A percentile compares a stretch with the other conserved stretches of the same genome.
Conservation (phyloP, 2,329 filamentous ascomycete species). For the Aspergillus tanneri region DNA sequence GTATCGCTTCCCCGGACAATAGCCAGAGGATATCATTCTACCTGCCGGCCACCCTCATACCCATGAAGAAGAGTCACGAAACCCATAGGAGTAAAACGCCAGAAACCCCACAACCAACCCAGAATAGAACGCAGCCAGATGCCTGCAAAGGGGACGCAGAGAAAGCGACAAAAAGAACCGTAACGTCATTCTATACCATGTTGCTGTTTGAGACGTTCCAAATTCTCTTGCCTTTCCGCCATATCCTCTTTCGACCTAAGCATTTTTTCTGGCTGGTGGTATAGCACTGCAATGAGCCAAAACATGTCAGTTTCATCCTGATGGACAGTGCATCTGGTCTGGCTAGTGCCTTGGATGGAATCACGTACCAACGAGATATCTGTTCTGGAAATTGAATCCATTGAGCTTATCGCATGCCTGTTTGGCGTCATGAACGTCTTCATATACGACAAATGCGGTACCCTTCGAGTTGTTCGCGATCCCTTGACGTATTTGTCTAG, state of each 20-base stretch:
- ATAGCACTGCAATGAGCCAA: slow-evolving; percentile 55
- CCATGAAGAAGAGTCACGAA: slow-evolving; percentile 31
- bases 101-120: slow-evolving; percentile 41
- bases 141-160: slow-evolving; percentile 35
- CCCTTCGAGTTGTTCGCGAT: slow-evolving; percentile 97
- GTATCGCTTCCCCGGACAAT: slow-evolving; percentile 19
- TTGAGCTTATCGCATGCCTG: slow-evolving; percentile 99
- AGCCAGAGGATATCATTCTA: slow-evolving; percentile 25
- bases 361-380: slow-evolving; percentile 88
- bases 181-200: slow-evolving; percentile 91
- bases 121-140: slow-evolving; percentile 34
- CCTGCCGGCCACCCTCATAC: slow-evolving; percentile 30
- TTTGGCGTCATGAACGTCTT: slow-evolving; percentile 98
- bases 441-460: slow-evolving; percentile 98
- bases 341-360: not conserved
- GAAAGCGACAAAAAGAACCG: slow-evolving; percentile 28
- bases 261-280: slow-evolving; percentile 78
- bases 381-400: slow-evolving; percentile 99
- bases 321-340: not conserved
- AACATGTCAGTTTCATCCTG: slow-evolving; percentile 9
- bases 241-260: slow-evolving; percentile 88
- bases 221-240: slow-evolving; percentile 88
- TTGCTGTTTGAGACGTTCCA: slow-evolving; percentile 97
- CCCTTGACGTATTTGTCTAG: slow-evolving; percentile 94
- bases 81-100: slow-evolving; percentile 42